Conservation (phyloP, 129 eudicot genomes). For the Ambrosia trifida region DNA sequence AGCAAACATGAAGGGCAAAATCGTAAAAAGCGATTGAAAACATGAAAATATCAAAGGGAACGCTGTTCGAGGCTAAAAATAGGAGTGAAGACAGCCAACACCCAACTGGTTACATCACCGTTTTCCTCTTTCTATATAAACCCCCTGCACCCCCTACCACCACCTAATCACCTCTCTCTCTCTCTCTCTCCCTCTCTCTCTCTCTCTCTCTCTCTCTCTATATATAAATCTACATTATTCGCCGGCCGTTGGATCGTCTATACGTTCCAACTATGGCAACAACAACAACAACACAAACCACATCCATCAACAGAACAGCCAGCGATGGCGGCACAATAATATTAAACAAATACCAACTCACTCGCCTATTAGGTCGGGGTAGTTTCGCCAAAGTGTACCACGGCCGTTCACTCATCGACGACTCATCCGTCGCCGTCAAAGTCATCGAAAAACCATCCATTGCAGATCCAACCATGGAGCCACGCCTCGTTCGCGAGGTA, state of each 20-base stretch:
- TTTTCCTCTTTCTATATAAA: background rate
- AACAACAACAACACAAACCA: background rate
- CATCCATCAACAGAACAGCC: slow-evolving; percentile 40
- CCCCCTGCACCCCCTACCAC: background rate
- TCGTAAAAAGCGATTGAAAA: background rate
- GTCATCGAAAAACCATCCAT: slow-evolving; percentile 57
- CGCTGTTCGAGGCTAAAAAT: slow-evolving; percentile 29
- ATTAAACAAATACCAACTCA: slow-evolving; percentile 61
- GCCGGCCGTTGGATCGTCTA: background rate
- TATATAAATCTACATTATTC: background rate
- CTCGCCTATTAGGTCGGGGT: slow-evolving; percentile 69
- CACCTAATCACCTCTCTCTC: background rate
- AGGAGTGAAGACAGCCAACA: slow-evolving; percentile 34
- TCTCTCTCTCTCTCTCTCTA: no score
- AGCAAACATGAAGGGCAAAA: slow-evolving; percentile 2
- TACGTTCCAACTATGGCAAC: slow-evolving; percentile 20
- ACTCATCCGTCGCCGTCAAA: slow-evolving; percentile 55
- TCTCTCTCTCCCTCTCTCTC: background rate
- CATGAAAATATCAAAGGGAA: slow-evolving; percentile 28
- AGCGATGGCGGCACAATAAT: slow-evolving; percentile 57
- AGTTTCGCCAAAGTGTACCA: slow-evolving; percentile 82
- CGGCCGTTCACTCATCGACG: slow-evolving; percentile 39
- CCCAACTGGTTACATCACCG: slow-evolving; percentile 28
- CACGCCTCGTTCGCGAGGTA: slow-evolving; percentile 63
- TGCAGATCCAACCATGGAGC: slow-evolving; percentile 56